Evolutionary conservation across 1,284 basidiomycete genomes (phyloP), one percentile per base, ranked within the genome.

Genomic region (Laetiporus sulphureus): DNA sequence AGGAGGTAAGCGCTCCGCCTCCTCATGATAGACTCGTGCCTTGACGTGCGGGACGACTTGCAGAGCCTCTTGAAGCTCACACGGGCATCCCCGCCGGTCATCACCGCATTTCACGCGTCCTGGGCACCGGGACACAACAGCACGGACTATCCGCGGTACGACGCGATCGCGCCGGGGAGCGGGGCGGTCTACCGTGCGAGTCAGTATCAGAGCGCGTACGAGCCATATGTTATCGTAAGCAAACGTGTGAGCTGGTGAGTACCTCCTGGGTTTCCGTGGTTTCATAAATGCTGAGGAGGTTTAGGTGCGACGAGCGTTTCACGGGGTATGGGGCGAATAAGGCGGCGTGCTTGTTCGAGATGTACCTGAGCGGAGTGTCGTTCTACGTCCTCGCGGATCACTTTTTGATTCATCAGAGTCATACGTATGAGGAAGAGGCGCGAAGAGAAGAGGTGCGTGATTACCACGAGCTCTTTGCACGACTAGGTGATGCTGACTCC

Each of bases 221-320:
- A 92, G 54, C 88, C 88, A 6, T 92, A 91, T 53, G 73, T 90
- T 24, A 77, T 92, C 41, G 82, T 85, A 56, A 83, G 74, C 60
- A 83, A 79, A 49, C 77, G 85, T 36, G 83, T 80, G 2, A 74
- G 80, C 30, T 85, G 85, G 84, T 82, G 51, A 30, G 67, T 58
- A 18, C 7, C 25, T n/a, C n/a, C n/a, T n/a, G n/a, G n/a, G n/a
- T n/a, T n/a, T 40, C 40, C 34, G 39, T 24, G 3, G 6, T 15
- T 27, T 16, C 13, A 5, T 19, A 5, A 16, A 43, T n/a, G n/a
- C n/a, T n/a, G n/a, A n/a, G n/a, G n/a, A n/a, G n/a, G n/a, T 31
- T 31, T 41, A 78, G 76, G 85, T 91, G 88, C 54, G 88, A 91
- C 54, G 89, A 91, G 56, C 75, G 88, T n/a, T 92, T 92, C 54